A percentile compares a stretch with the other conserved stretches of the same genome.
phyloP scores from a whole-genome alignment of 1,139 yeast species.

The Wickerhamiella pararugosa region DNA sequence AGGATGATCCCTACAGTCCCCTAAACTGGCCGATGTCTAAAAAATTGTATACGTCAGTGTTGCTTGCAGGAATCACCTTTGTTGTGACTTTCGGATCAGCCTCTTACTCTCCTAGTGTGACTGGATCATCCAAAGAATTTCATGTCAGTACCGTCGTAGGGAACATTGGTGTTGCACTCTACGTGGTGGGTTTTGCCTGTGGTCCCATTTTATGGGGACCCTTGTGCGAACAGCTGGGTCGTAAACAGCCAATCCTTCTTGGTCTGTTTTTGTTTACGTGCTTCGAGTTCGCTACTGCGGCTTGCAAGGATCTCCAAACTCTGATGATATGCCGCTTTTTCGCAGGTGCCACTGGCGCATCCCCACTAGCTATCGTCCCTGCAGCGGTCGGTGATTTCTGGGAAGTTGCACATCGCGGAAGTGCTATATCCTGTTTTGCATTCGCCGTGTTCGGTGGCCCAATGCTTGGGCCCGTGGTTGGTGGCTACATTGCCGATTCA shows the following conservation, averaged over 20 bases:
- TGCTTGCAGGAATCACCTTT: conserved; percentile 28
- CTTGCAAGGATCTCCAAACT: conserved; percentile 58
- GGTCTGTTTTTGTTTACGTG: conserved; percentile 38
- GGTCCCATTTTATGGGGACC: conserved; percentile 79
- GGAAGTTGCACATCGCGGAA: conserved; percentile 46
- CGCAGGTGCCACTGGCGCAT: conserved; percentile 63
- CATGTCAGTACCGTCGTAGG: conserved; percentile 24
- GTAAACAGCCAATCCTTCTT: conserved; percentile 40
- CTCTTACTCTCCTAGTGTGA: conserved; percentile 23
- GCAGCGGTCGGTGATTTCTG: conserved; percentile 71
- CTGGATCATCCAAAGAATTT: conserved; percentile 14
- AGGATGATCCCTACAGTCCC: conserved; percentile 36
- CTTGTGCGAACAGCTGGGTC: conserved; percentile 58
- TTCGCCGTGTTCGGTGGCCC: conserved; percentile 63
- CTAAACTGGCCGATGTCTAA: conserved; percentile 29
- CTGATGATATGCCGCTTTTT: conserved; percentile 59
- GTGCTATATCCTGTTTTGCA: conserved; percentile 47
- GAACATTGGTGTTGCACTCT: conserved; percentile 49
- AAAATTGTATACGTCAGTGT: conserved; percentile 19
- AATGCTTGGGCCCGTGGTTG: conserved; percentile 46
- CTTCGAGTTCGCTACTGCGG: conserved; percentile 57
- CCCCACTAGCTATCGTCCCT: conserved; percentile 69
- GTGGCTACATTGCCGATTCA: conserved; percentile 23
- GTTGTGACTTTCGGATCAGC: conserved; percentile 32
- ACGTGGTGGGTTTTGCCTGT: conserved; percentile 65